Evolutionary conservation across 257 asterid genomes (phyloP), one percentile per base, ranked within the genome.

Genomic region (Anisodus acutangulus): DNA sequence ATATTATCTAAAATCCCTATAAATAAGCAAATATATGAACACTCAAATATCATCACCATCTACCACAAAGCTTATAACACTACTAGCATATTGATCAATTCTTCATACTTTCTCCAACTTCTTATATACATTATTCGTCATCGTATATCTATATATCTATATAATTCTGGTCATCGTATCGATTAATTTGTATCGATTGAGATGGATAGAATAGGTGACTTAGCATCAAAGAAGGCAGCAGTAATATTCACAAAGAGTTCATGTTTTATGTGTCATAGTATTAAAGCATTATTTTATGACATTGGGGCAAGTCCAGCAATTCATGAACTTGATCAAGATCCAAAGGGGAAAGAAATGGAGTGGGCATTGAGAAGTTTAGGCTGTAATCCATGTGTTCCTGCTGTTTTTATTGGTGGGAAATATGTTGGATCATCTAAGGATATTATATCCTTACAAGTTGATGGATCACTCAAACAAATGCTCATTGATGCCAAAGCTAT

Each of bases 401-500:
- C 86, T 26, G 86, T 84, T 45, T 84, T 84, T 35, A 84, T 84
- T 59, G 86, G 86, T 62, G 86, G 86, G 4, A 79, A 60, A 79
- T 85, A n/a, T 85, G 82, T 80, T 19, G 85, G 85, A 71, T 85
- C 87, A 10, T 78, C 85, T 31, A 85, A 81, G 55, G 87, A 85
- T 85, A 19, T 85, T 45, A 85, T 85, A 72, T 68, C 87, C 22
- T 79, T 81, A 26, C 87, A 85, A 80, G 85, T 85, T 71, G 85
- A 80, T 81, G 85, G 87, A 41, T 80, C 87, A 80, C 82, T 85
- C 13, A 85, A 85, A 72, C 74, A 81, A 67, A 85, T 80, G 87
- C 87, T 81, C 78, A 85, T 85, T 57, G 67, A 81, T 81, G 87
- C 87, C 58, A 85, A 81, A 66, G 87, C 84, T 35, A 85, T 85